Percentiles rank a stretch among this genome's conserved stretches.
Evolutionary conservation across 2,329 filamentous ascomycete genomes (phyloP).

Genomic region (Thermoascus crustaceus): DNA sequence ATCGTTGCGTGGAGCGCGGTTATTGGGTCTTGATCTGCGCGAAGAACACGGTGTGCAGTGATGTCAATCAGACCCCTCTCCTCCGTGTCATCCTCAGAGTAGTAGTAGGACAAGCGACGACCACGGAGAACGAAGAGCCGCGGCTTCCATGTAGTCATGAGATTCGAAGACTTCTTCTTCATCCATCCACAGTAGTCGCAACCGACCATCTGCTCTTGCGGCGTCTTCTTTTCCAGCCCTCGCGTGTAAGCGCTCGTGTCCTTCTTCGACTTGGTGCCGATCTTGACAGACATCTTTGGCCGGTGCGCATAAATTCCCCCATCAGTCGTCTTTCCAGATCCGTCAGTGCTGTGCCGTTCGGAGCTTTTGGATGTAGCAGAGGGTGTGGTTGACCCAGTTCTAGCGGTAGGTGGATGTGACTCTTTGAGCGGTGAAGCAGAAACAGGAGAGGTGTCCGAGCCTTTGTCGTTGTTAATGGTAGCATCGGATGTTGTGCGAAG

Average conservation of each 20-base stretch:
- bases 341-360: constrained; percentile 67
- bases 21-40: constrained; percentile 82
- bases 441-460: constrained; percentile 34
- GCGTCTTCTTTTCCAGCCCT: constrained; percentile 71
- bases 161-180: constrained; percentile 95
- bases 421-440: constrained; percentile 43
- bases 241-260: constrained; percentile 89
- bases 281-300: constrained; percentile 44
- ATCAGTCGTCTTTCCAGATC: constrained; percentile 41
- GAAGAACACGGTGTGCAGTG: constrained; percentile 91
- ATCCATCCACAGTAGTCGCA: constrained; percentile 98
- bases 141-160: constrained; percentile 97
- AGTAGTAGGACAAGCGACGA: constrained; percentile 88
- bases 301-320: constrained; percentile 41
- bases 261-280: constrained; percentile 68
- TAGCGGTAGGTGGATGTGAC: constrained; percentile 55
- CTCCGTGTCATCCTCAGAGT: constrained; percentile 82
- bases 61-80: constrained; percentile 97
- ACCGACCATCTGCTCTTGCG: constrained; percentile 71
- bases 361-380: constrained; percentile 60
- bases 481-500: constrained; percentile 77
- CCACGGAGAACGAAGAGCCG: constrained; percentile 92
- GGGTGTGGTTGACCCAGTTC: constrained; percentile 66
- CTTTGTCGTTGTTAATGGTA: constrained; percentile 48
- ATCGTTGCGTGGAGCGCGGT: constrained; percentile 86